Base-by-base conservation (phyloP, 768 basidiomycete genomes). In the Boletales sp. region DNA sequence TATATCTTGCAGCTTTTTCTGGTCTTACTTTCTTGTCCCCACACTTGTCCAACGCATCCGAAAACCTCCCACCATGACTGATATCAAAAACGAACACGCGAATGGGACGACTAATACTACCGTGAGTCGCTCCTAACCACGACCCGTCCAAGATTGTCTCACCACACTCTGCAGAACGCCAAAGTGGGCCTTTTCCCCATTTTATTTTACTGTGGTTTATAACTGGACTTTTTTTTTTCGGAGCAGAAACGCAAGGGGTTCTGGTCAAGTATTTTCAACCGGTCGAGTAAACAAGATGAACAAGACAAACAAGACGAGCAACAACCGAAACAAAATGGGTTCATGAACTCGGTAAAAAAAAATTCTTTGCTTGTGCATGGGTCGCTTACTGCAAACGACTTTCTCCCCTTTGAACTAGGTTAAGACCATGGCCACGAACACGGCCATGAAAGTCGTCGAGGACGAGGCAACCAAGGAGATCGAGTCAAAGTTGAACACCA, bases 181-280 rank as follows among this genome's bases (percentile, higher is more conserved):
- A 58, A 55, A 45, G 57, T 59, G 4, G 12, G 57, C 8, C 0
- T n/a, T 14, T 5, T 13, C 14, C 18, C 32, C 18, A 8, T 4
- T 15, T 35, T 34, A 14, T 10, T 43, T 40, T 14, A 18, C 15
- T 15, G 14, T 17, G 13, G 8, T 1, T 4, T 9, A 18, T 18
- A 1, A 45, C 32, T 10, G 5, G 35, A 38, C 30, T 14, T 34
- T 6, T 27, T 17, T 43, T 4, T 41, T 39, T 29, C 8, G 27
- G 0, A 30, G 10, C 43, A 59, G 57, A 59, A 55, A 18, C 57
- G 50, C 49, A 59, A 55, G 31, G 53, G 57, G 5, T 56, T 59
- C 18, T 55, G n/a, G 43, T 43, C 57, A 39, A 59, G 44, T 21
- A 1, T 51, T 36, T 37, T 47, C 14, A 24, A 19, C 55, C 56